Evolutionary conservation across 352 stramenopile genomes (phyloP), one percentile per base, ranked within the genome.

Genomic region (Elongisporangium anandrum): DNA sequence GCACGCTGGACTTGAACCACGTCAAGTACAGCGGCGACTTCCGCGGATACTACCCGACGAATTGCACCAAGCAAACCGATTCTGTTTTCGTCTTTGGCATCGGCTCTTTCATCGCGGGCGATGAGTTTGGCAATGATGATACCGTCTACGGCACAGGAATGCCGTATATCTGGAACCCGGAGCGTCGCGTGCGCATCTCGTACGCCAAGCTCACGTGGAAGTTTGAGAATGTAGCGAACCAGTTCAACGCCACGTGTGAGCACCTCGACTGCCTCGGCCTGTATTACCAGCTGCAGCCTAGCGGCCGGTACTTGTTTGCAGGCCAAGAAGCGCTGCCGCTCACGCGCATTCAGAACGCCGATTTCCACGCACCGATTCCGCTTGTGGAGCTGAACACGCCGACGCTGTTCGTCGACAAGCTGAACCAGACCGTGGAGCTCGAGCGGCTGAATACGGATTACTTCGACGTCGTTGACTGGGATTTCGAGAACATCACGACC

Each of bases 21-120:
- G 50, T 85, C 17, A 56, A 45, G 16, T 85, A 85, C 68, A 66
- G 65, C 57, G 60, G 58, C 55, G 73, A 81, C 58, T 79, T 77
- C 50, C 64, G 61, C 1, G 66, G 64, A 5, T 85, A 70, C 53
- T 80, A 64, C 54, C 73, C 71, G 1, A 64, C 38, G 10, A 21
- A 73, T 16, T 83, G 76, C 39, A 49, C 50, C 0, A 61, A 65
- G 13, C 19, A 70, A 2, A 24, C 47, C 0, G 70, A 82, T 56
- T 52, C 65, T 20, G 65, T 63, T 8, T 62, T 85, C 12, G 19
- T 81, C 1, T 81, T 75, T 48, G 71, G 69, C 19, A 68, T 81
- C 55, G 69, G 71, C 13, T 79, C 75, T 55, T 77, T 79, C 63
- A 75, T 85, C 55, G 56, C 64, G 2, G 76, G 68, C 16, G 69